Evolutionary conservation across 2,329 filamentous ascomycete species (phyloP), one percentile per base, ranked within the genome.

Genomic region (Xylariaceae sp.): DNA sequence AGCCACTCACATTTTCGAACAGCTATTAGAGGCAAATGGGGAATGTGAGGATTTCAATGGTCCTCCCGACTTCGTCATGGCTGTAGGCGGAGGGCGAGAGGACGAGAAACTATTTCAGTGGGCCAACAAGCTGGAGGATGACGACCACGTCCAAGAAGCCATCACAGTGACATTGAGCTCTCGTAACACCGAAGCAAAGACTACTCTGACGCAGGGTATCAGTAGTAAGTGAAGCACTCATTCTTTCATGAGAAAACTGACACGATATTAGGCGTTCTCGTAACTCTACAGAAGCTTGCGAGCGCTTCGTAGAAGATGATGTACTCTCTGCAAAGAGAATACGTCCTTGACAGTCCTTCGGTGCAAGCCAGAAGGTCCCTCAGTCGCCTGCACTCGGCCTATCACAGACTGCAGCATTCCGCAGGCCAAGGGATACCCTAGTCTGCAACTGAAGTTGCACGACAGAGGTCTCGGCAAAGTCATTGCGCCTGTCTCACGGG

Each of bases 71-170:
- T 97, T 97, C 73, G 75, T 97, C 58, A 85, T 97, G 77, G 89
- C 96, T 5, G 84, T 92, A 39, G 93, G 93, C 44, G 92, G 97
- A 69, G 91, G 92, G 48, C 87, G 93, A 37, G 93, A 97, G 67
- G 94, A 97, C 65, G 93, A 97, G 71, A 88, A 90, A 67, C 88
- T 96, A 17, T 97, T 96, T 77, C 87, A 87, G 63, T 97, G 94
- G 93, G 94, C 93, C 15, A 96, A 97, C 75, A 80, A 84, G 53
- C 77, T 96, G 9, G 80, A 80, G 18, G 79, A 82, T 2, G 76
- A 81, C 7, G 80, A 82, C 15, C 75, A 76, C 2, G 80, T 92
- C 49, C 76, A 85, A 53, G 81, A 90, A 57, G 89, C 94, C 3
- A 86, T 88, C 62, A 96, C 92, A 1, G 92, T 96, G 18, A 95